A percentile compares a stretch with the other conserved stretches of the same genome.
These are phyloP conservation scores for Colletotrichum endophyticum DNA, from an alignment of 2,329 filamentous ascomycete genomes.

Conservation along the genomic window DNA sequence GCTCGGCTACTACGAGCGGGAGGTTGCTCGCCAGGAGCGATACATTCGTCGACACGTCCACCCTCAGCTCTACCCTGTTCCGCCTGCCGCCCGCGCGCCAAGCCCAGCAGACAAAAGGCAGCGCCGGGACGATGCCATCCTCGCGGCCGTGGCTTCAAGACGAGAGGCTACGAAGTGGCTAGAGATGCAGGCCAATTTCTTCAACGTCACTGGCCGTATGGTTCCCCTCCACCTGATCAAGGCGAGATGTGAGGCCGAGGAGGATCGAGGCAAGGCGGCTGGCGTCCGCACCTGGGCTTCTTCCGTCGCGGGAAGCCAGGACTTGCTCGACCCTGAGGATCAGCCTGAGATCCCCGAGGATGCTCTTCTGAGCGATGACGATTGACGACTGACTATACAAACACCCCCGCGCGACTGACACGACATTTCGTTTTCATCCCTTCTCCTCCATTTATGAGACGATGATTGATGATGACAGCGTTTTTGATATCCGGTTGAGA, in stretches of 20 bases:
- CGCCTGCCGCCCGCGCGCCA: slow-evolving; percentile 28
- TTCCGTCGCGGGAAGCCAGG: slow-evolving; percentile 4
- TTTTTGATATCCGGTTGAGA: not conserved
- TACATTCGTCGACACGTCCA: slow-evolving; percentile 37
- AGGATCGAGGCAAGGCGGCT: slow-evolving; percentile 22
- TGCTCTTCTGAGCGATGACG: slow-evolving; percentile 7
- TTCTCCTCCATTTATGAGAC: not conserved
- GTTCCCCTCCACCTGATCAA: slow-evolving; percentile 42
- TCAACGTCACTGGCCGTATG: slow-evolving; percentile 46
- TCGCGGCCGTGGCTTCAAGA: slow-evolving; percentile 38
- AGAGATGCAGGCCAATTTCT: slow-evolving; percentile 49
- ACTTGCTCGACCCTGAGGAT: slow-evolving; percentile 14
- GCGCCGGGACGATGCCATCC: slow-evolving; percentile 35
- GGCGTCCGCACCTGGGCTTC: slow-evolving; percentile 13
- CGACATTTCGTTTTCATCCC: not conserved
- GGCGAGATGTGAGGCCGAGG: slow-evolving; percentile 34
- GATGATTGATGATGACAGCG: not conserved
- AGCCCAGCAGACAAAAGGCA: slow-evolving; percentile 6
- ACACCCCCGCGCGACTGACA: not conserved
- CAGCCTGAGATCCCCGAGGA: slow-evolving; percentile 10
- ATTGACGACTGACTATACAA: not conserved
- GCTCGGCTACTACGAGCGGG: slow-evolving; percentile 6
- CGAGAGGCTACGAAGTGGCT: slow-evolving; percentile 39
- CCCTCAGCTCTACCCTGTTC: slow-evolving; percentile 32
- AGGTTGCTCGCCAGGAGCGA: slow-evolving; percentile 27